Evolutionary conservation across 192 early-diverging fungal genomes (phyloP).

Genomic region (Lunasporangiospora selenospora): DNA sequence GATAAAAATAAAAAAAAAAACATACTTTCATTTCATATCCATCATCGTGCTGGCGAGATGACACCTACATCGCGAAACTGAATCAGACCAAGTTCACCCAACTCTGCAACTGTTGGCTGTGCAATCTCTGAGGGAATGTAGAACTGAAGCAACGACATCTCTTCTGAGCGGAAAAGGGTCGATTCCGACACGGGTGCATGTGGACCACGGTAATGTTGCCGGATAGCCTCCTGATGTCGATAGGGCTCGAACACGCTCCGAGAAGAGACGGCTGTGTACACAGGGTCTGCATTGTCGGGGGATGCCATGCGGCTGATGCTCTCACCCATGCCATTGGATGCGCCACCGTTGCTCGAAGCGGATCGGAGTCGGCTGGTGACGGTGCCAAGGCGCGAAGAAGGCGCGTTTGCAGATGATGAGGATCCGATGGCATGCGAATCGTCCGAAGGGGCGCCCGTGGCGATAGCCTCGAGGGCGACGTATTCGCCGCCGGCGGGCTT

Average conservation of each 20-base stretch:
- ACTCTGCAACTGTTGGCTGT: constrained; percentile 88
- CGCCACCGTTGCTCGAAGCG: too few species aligned
- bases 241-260: constrained; percentile 13
- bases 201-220: constrained; percentile 15
- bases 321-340: too few species aligned
- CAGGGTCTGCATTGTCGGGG: too few species aligned
- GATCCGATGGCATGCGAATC: too few species aligned
- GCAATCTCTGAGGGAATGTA: constrained; percentile 96
- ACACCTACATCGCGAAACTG: constrained; percentile 92
- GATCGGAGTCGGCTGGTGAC: too few species aligned
- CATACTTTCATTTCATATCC: background rate
- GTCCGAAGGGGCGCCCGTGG: too few species aligned
- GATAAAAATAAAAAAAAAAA: background rate
- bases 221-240: constrained; percentile 15
- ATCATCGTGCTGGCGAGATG: background rate
- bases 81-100: constrained; percentile 94
- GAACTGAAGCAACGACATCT: constrained; percentile 94
- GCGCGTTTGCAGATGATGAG: too few species aligned
- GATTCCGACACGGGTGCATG: constrained; percentile 48
- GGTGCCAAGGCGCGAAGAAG: too few species aligned
- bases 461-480: constrained; percentile 33
- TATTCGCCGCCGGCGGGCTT: constrained; percentile 36
- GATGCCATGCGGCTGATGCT: too few species aligned
- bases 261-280: too few species aligned
- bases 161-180: constrained; percentile 89